A percentile compares a stretch with the other conserved stretches of the same genome.
Evolutionary conservation across 83 land plant species (phyloP).

Genomic region (Picea abies): DNA sequence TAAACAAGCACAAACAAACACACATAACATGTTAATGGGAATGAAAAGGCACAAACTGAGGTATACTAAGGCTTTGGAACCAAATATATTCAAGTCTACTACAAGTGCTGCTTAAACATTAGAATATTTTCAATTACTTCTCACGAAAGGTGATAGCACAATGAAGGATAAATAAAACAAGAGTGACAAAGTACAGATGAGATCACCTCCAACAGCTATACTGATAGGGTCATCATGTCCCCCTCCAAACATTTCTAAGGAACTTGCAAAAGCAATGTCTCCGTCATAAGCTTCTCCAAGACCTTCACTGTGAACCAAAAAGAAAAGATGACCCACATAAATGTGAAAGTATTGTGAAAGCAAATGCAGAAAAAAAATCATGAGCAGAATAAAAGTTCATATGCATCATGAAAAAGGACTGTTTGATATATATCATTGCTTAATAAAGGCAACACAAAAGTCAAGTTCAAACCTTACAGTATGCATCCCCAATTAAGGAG

Average conservation of each 20-base stretch:
- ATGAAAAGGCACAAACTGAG: no score
- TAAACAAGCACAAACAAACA: no score
- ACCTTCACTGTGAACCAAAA: slow-evolving; percentile 50
- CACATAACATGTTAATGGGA: no score
- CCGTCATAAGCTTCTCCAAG: slow-evolving; percentile 91
- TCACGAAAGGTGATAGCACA: no score
- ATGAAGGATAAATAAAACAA: no score
- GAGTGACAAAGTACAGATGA: no score
- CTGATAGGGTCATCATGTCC: slow-evolving; percentile 93
- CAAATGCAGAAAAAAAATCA: neutral
- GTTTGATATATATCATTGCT: no score
- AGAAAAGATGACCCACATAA: slow-evolving; percentile 4
- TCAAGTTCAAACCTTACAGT: neutral
- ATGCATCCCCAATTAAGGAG: neutral
- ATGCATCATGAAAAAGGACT: neutral
- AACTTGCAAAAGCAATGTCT: slow-evolving; percentile 87
- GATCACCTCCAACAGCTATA: slow-evolving; percentile 93
- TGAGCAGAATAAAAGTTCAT: neutral
- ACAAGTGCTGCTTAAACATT: no score
- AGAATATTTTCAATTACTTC: no score
- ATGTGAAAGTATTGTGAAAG: neutral
- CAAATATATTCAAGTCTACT: no score
- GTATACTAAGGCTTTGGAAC: no score
- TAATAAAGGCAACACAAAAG: neutral
- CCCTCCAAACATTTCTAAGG: slow-evolving; percentile 95